Base-by-base conservation (phyloP, 352 stramenopile species). In the Phytophthora crassamura region DNA sequence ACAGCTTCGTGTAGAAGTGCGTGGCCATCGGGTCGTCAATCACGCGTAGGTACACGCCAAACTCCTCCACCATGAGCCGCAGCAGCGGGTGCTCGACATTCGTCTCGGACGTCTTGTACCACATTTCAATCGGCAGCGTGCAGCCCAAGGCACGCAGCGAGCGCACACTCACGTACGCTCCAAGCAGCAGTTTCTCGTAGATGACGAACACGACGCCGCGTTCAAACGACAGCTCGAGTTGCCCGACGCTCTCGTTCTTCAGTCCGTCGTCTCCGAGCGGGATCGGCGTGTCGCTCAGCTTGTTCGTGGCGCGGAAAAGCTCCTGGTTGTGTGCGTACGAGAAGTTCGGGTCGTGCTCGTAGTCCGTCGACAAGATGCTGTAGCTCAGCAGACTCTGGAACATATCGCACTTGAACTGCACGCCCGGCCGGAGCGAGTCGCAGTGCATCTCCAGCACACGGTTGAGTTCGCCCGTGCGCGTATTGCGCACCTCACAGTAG, bases 401-500 rank as follows among this genome's bases (percentile, higher is more conserved):
- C 61, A 86, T 78, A 52, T 75, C 54, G 52, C 84, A 92, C 53
- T 73, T 74, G 57, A 90, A 84, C 12, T 65, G 39, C 54, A 87
- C 72, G 10, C 72, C 64, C 0, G 65, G 59, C 9, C 75, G 61
- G 15, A 88, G 60, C 32, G 82, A 91, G 59, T 87, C 68, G 60
- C 84, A 93, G 66, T 84, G 72, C 79, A 88, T 89, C 11, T 64
- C 52, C 54, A 94, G 69, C 14, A 93, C 80, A 36, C 58, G 77
- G 28, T 69, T 69, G 22, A 71, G 38, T 15, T 78, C 72, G 10
- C 69, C 72, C 0, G 71, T 87, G 20, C 52, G 49, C 6, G 43
- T 75, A 48, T 88, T 79, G 30, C 67, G 77, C 22, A 90, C 69
- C 36, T 88, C 80, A 49, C 83, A 91, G 32, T 78, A 91, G 12